These are phyloP conservation scores for Alloascoidea hylecoeti DNA, from an alignment of 805 yeast species.

Conservation along the genomic window DNA sequence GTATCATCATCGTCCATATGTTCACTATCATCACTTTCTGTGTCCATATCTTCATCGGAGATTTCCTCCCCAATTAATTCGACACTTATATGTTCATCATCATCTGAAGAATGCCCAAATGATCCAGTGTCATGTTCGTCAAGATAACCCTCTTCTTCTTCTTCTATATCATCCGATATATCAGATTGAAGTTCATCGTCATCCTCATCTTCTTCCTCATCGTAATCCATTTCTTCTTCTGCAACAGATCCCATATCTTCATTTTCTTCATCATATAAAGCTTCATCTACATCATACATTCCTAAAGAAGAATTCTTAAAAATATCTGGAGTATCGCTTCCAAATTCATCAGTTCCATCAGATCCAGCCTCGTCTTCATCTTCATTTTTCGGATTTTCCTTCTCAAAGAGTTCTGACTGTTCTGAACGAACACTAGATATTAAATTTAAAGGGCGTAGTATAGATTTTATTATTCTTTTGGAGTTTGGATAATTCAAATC, in stretches of 20 bases:
- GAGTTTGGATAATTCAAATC: conserved; percentile 67
- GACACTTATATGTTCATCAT: conserved; percentile 5
- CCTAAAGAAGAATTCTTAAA: conserved; percentile 84
- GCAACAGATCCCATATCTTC: conserved; percentile 18
- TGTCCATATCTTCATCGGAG: conserved; percentile 5
- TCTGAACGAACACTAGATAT: conserved; percentile 43
- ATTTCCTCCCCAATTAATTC: conserved; percentile 2
- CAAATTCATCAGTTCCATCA: conserved; percentile 39
- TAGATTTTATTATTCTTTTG: conserved; percentile 39
- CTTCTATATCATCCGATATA: conserved; percentile 21
- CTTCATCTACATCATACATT: conserved; percentile 78
- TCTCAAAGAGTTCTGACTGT: conserved; percentile 15
- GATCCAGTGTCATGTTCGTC: conserved; percentile 18
- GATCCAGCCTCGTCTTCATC: conserved; percentile 33
- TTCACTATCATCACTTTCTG: conserved; percentile 7
- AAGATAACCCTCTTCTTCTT: conserved; percentile 14
- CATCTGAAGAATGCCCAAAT: conserved; percentile 12
- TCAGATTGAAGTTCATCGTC: conserved; percentile 12
- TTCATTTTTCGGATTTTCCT: conserved; percentile 28
- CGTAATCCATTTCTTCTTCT: conserved; percentile 32
- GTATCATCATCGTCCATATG: conserved; percentile 13
- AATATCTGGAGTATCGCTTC: conserved; percentile 69
- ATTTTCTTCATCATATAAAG: conserved; percentile 44
- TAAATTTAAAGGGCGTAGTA: conserved; percentile 48
- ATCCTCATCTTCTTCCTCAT: conserved; percentile 24